Evolutionary conservation across 2,329 filamentous ascomycete species (phyloP).

Genomic region (Aspergillus quadrilineatus): DNA sequence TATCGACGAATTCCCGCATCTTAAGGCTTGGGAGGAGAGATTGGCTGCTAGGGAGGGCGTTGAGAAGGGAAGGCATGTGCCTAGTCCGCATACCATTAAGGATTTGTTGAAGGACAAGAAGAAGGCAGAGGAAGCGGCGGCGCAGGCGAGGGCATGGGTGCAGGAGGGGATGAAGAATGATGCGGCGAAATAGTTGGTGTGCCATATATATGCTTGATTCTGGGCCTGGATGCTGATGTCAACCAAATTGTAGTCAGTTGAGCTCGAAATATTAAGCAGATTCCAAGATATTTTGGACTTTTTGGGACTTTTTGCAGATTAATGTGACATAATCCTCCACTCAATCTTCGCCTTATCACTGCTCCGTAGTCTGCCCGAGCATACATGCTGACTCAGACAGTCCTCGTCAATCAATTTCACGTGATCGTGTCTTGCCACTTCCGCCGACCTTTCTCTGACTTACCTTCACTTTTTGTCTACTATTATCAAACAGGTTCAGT

Average conservation of each 20-base stretch:
- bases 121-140: constrained; percentile 59
- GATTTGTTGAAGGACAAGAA: constrained; percentile 59
- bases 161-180: constrained; percentile 68
- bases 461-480: background rate
- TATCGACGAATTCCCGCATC: constrained; percentile 69
- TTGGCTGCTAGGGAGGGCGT: constrained; percentile 69
- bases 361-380: background rate
- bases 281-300: background rate
- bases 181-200: constrained; percentile 32
- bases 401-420: constrained; percentile 1
- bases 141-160: constrained; percentile 61
- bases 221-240: background rate
- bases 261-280: background rate
- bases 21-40: constrained; percentile 75
- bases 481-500: constrained; percentile 11
- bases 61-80: constrained; percentile 74
- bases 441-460: background rate
- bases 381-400: background rate
- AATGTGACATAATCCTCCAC: no score
- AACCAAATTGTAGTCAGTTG: background rate
- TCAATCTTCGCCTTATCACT: no score
- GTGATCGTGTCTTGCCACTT: constrained; percentile 12
- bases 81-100: constrained; percentile 60
- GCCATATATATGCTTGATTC: background rate
- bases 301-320: background rate